These are phyloP conservation scores for Punica granatum DNA, from an alignment of 345 rosid genomes.

Conservation along the genomic window DNA sequence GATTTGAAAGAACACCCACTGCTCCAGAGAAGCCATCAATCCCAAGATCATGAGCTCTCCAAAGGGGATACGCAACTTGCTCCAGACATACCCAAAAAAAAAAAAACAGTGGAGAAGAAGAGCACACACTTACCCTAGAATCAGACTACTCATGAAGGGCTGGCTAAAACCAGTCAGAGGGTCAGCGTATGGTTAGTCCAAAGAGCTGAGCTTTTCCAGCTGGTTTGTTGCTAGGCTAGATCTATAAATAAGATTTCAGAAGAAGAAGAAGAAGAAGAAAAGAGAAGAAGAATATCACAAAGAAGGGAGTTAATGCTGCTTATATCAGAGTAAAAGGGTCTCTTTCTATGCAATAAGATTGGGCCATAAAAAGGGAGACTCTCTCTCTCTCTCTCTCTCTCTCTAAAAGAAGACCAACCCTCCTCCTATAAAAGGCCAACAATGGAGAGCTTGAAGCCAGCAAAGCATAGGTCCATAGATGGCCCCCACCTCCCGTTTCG, in stretches of 20 bases:
- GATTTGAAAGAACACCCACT: background rate
- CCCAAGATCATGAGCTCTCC: background rate
- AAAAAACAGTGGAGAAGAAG: background rate
- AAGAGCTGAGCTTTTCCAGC: background rate
- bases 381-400: conserved; percentile 8
- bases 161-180: background rate
- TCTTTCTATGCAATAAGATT: background rate
- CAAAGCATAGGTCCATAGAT: conserved; percentile 64
- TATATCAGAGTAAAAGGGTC: background rate
- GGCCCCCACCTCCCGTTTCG: conserved; percentile 30
- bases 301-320: background rate
- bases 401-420: conserved; percentile 38
- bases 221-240: background rate
- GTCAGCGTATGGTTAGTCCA: background rate
- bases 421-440: conserved; percentile 64
- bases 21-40: background rate
- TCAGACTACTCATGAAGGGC: background rate
- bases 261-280: background rate
- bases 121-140: background rate
- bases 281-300: background rate
- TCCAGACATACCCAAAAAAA: background rate
- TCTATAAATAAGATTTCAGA: background rate
- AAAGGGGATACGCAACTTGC: background rate
- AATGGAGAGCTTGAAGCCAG: conserved; percentile 69
- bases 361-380: background rate